Evolutionary conservation across 306 rosid species (phyloP), one percentile per base, ranked within the genome.

Genomic region (Medicago lupulina): DNA sequence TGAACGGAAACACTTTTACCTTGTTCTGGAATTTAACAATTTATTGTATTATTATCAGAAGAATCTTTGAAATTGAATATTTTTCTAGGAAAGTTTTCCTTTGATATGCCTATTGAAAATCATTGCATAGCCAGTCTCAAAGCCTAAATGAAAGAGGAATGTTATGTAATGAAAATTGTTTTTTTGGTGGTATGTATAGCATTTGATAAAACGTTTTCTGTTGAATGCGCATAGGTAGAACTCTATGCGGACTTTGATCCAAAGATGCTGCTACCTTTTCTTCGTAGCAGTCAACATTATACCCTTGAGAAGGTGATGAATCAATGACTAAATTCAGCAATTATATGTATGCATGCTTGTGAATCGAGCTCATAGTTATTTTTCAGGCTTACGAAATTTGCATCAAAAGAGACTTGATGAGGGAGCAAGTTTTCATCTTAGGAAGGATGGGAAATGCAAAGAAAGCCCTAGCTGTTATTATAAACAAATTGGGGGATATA

Each of bases 381-480:
- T 86, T 71, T 68, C 97, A 92, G 99, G 97, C 97, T 71, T 86
- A 92, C 53, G 99, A 95, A 43, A 84, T 90, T 80, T 95, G 96
- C 80, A 70, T 85, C 67, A 81, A 80, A 79, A 86, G 83, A 85
- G 88, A 82, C 74, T 93, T 90, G 72, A 66, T 90, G 82, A 92
- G 81, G 88, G 99, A 92, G 91, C 97, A 89, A 82, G 97, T 89
- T 44, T 95, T 95, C 87, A 85, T 95, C 86, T 89, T 95, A 77
- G 97, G 99, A 82, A 88, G 99, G 78, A 95, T 95, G 97, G 99
- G 99, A 75, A 95, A 95, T 78, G 67, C 97, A 2, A 95, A 89
- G 76, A 87, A 90, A 86, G 99, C 97, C 62, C 90, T 95, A 46
- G 83, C 93, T 41, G 82, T 95, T 71, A 90, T 90, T 85, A 95